Percentiles rank a stretch among this genome's conserved stretches.
phyloP scores from a whole-genome alignment of 2,329 filamentous ascomycete genomes.

The Pseudovirgaria hyperparasitica region DNA sequence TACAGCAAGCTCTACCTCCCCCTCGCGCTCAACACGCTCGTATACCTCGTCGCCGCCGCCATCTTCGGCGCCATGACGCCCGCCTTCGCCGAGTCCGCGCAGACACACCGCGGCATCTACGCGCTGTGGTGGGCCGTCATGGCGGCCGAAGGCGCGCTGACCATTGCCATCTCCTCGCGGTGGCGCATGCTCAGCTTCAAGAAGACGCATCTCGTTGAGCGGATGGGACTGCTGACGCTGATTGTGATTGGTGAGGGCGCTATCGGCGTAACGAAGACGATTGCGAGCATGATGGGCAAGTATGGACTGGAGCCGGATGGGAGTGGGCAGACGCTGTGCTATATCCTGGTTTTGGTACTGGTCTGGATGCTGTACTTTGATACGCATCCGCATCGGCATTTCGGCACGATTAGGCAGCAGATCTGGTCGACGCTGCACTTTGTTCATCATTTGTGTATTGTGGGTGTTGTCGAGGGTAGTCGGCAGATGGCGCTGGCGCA shows the following conservation, averaged over 20 bases:
- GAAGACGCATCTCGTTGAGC: constrained; percentile 49
- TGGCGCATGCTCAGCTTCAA: constrained; percentile 48
- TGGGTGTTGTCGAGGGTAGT: constrained; percentile 50
- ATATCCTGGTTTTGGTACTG: constrained; percentile 29
- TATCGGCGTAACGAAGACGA: constrained; percentile 45
- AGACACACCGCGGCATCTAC: constrained; percentile 13
- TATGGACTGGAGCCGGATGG: constrained; percentile 20
- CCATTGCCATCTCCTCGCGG: constrained; percentile 40
- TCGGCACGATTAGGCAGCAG: constrained; percentile 45
- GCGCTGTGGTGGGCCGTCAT: constrained; percentile 31
- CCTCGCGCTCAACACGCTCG: constrained; percentile 15
- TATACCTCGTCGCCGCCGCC: constrained; percentile 16
- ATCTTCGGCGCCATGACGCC: constrained; percentile 22
- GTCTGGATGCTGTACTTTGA: constrained; percentile 53
- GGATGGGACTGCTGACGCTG: constrained; percentile 50
- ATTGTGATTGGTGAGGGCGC: constrained; percentile 56
- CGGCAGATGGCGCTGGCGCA: constrained; percentile 43
- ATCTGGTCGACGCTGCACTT: constrained; percentile 47
- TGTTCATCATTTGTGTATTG: constrained; percentile 49
- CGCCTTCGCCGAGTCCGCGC: constrained; percentile 13
- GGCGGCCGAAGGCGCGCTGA: constrained; percentile 37
- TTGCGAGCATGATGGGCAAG: constrained; percentile 28
- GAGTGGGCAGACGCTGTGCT: constrained; percentile 22
- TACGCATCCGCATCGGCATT: constrained; percentile 37
- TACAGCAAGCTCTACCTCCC: constrained; percentile 22